Evolutionary conservation across 177 flowering plant species (phyloP), one percentile per base, ranked within the genome.

Genomic region (Vitis hybrid): DNA sequence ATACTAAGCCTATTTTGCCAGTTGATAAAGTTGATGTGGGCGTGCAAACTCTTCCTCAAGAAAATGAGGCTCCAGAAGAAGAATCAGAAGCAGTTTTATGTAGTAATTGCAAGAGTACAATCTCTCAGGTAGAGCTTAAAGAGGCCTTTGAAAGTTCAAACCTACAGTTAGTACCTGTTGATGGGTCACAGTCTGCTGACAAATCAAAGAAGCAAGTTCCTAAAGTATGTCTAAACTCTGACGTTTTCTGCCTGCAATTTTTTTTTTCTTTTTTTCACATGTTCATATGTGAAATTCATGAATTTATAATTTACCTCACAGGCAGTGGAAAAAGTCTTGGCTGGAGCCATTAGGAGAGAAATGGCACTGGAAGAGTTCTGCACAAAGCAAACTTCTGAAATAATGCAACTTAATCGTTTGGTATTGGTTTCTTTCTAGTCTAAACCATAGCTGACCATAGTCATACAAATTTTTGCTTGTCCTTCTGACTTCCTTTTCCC

Each of bases 241-340:
- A 39, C 8, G 1, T 7, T 62, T 19, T 13, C 39, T 66, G 61
- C 18, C 39, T 66, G 61, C 18, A 16, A 13, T 56, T 31, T 20
- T 50, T 60, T 18, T 60, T 18, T 60, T 31, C 29, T 18, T 63
- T 29, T 8, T 16, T 31, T 2, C 48, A 3, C 18, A 15, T 15
- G 45, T 39, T 39, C 45, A 39, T 5, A 7, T 39, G 8, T 39
- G 45, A 39, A 39, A 39, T 39, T 39, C 45, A 39, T 69, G 61
- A 51, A 31, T 10, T 56, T 66, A 26, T 58, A 63, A 15, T 59
- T 48, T 26, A n/a, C 31, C 63, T 12, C 53, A 54, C 87, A 96
- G 99, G 98, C 94, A 57, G 99, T 96, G 59, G 92, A 93, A 75
- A 93, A 89, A 79, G 99, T 96, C 65, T 82, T 96, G 79, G 97